These are phyloP conservation scores for Pilaira anomala DNA, from an alignment of 192 early-diverging fungal genomes.

Conservation along the genomic window DNA sequence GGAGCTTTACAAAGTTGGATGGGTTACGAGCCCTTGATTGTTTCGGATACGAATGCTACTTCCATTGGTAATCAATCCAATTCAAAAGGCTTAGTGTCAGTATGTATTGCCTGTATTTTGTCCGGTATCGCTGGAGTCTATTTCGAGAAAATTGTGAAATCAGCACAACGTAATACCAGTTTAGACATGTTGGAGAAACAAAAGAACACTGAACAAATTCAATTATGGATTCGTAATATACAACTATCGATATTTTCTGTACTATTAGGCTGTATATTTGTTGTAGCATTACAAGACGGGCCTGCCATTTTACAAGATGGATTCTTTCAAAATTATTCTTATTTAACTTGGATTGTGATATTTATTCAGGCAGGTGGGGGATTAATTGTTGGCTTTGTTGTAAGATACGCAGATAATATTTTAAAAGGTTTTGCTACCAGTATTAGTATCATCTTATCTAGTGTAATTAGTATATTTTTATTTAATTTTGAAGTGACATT, in stretches of 20 bases:
- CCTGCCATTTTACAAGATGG: slow-evolving; percentile 64
- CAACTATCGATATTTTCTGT: slow-evolving; percentile 83
- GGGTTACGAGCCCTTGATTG: neutral
- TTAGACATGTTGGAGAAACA: neutral
- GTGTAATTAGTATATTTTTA: slow-evolving; percentile 73
- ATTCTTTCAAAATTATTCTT: slow-evolving; percentile 88
- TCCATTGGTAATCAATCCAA: slow-evolving; percentile 40
- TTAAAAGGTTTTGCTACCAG: slow-evolving; percentile 97
- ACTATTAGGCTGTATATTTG: slow-evolving; percentile 72
- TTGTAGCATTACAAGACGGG: slow-evolving; percentile 77
- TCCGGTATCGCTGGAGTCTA: slow-evolving; percentile 95
- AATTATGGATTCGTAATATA: slow-evolving; percentile 87
- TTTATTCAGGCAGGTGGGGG: slow-evolving; percentile 86
- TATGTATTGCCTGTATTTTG: slow-evolving; percentile 77
- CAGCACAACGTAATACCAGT: slow-evolving; percentile 12
- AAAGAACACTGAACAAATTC: slow-evolving; percentile 40
- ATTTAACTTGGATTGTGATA: slow-evolving; percentile 76
- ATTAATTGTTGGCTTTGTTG: slow-evolving; percentile 89
- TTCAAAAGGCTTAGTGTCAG: slow-evolving; percentile 73
- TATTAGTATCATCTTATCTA: slow-evolving; percentile 90
- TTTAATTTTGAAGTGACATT: slow-evolving; percentile 75
- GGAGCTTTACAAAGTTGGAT: neutral
- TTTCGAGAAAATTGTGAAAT: slow-evolving; percentile 96
- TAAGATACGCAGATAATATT: slow-evolving; percentile 97
- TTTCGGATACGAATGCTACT: slow-evolving; percentile 7